Evolutionary conservation across 805 yeast species (phyloP).

Genomic region (Sugiyamaella mastotermitis): DNA sequence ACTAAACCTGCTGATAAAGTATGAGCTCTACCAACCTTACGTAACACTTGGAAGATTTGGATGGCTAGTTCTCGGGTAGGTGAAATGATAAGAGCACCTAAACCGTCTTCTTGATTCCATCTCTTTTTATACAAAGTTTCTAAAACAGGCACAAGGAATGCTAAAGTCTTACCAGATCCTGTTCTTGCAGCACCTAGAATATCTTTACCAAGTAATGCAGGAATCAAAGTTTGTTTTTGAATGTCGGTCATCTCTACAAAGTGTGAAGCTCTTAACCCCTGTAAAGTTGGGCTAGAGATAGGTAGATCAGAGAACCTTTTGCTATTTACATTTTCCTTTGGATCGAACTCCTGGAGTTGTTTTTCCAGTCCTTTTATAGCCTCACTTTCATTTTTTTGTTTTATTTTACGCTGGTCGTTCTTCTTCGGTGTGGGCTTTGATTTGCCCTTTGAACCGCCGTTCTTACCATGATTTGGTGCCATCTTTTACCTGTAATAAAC

Average conservation of each 20-base stretch:
- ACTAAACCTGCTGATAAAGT: slow-evolving; percentile 83
- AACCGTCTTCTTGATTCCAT: slow-evolving; percentile 80
- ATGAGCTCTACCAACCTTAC: slow-evolving; percentile 71
- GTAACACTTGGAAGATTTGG: slow-evolving; percentile 81
- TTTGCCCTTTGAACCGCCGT: too few species aligned
- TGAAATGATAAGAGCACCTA: slow-evolving; percentile 83
- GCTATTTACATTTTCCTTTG: slow-evolving; percentile 25
- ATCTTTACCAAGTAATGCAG: slow-evolving; percentile 71
- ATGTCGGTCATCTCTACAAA: slow-evolving; percentile 79
- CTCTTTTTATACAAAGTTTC: slow-evolving; percentile 52
- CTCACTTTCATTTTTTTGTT: slow-evolving; percentile 14
- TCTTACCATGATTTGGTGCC: too few species aligned
- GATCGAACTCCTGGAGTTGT: slow-evolving; percentile 46
- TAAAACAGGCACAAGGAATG: slow-evolving; percentile 75
- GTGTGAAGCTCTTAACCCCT: slow-evolving; percentile 74
- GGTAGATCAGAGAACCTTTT: slow-evolving; percentile 75
- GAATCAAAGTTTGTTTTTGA: slow-evolving; percentile 72
- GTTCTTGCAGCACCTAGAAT: slow-evolving; percentile 85
- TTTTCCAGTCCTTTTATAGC: slow-evolving; percentile 33
- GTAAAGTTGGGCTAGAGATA: slow-evolving; percentile 52
- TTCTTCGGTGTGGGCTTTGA: not conserved
- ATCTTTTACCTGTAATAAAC: too few species aligned
- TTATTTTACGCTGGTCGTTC: slow-evolving; percentile 2
- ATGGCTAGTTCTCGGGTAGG: slow-evolving; percentile 91
- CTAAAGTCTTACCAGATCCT: slow-evolving; percentile 86